Base-by-base conservation (phyloP, 257 asterid genomes). In the Capsicum baccatum region DNA sequence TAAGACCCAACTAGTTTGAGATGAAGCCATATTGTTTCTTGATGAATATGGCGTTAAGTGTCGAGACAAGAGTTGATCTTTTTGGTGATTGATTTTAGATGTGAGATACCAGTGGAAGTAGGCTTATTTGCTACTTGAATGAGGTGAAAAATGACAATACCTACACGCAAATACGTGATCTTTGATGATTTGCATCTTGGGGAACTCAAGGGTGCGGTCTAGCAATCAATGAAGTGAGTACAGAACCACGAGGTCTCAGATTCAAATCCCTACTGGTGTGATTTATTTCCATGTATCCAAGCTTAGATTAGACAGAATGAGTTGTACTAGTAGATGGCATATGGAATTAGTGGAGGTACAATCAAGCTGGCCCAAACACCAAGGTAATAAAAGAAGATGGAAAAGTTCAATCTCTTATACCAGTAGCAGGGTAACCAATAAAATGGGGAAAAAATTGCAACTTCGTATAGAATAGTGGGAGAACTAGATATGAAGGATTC, bases 91-190 rank as follows among this genome's bases (percentile, higher is more conserved):
- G 19, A 87, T 94, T 57, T 91, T 93, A 97, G 88, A 64, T 82
- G 58, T 93, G 91, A 91, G 94, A 67, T 87, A 91, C 78, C 95
- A 93, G 84, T 92, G 98, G 19, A 42, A 39, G 56, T 69, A 16
- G 56, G 79, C 15, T 69, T 69, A 42, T 86, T 93, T 96, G 82
- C 92, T 89, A n/a, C 90, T 87, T 78, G 89, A 93, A 82, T 94
- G 98, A 98, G 98, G 98, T 39, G 89, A 90, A 91, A 92, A 86
- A 84, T 91, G 90, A 90, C 91, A 85, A 70, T 90, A 89, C 68
- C 84, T 88, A 55, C 89, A 54, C 19, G 91, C 92, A 70, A 92
- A 86, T 85, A 89, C 79, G 14, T 85, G 93, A 94, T 90, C 92
- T 87, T 89, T 92, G 90, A 90, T 92, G 90, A 88, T 93, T 84